Percentiles rank a stretch among this genome's conserved stretches.
Conservation (phyloP, 116 monocot species). For the Cymodocea nodosa region DNA sequence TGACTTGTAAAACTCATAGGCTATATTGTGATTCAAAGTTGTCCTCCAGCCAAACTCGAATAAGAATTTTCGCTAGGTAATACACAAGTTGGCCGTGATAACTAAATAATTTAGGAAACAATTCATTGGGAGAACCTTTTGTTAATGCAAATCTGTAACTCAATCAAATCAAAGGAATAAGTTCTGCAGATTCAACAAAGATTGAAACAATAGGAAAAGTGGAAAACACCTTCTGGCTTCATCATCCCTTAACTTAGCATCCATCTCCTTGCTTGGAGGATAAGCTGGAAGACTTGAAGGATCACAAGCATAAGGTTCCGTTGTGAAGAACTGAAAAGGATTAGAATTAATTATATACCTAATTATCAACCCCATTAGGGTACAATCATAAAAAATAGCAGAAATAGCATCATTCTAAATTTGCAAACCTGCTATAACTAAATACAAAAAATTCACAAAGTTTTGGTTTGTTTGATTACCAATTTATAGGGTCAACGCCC, state of each 20-base stretch:
- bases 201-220: too few relatives aligned
- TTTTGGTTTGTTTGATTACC: background rate
- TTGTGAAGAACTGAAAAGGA: slow-evolving; percentile 31
- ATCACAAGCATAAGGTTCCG: slow-evolving; percentile 38
- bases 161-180: too few relatives aligned
- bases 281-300: slow-evolving; percentile 43
- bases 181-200: too few relatives aligned
- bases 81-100: too few relatives aligned
- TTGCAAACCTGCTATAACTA: background rate
- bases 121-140: too few relatives aligned
- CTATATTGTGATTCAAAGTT: too few relatives aligned
- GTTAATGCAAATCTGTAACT: too few relatives aligned
- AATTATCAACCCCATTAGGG: background rate
- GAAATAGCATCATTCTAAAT: background rate
- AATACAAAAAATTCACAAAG: background rate
- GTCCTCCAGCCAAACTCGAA: too few relatives aligned
- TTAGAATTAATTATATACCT: background rate
- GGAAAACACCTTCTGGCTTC: slow-evolving; percentile 31
- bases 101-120: too few relatives aligned
- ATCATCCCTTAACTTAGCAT: slow-evolving; percentile 46
- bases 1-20: too few relatives aligned
- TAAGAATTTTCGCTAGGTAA: too few relatives aligned
- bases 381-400: background rate
- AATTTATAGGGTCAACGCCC: background rate
- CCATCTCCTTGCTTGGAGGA: slow-evolving; percentile 58